Evolutionary conservation across 768 basidiomycete genomes (phyloP).

Genomic region (Lactarius pseudohatsudake): DNA sequence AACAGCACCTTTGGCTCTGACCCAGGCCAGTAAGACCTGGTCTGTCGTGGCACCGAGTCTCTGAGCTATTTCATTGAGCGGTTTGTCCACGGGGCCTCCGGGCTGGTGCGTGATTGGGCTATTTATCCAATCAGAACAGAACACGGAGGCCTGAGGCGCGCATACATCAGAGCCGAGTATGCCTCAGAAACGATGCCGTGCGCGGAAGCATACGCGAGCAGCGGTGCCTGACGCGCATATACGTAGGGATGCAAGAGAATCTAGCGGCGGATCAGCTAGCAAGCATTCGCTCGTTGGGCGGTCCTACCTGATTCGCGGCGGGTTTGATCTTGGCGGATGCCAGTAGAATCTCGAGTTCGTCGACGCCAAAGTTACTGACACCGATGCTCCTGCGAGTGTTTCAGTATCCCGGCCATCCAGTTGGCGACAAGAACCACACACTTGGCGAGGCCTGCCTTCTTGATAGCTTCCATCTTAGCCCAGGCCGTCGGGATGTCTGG

Average conservation of each 20-base stretch:
- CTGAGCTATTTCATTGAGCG: constrained; percentile 52
- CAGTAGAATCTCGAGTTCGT: constrained; percentile 54
- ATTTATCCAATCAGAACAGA: constrained; percentile 6
- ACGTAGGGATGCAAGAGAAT: constrained; percentile 75
- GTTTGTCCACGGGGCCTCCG: constrained; percentile 64
- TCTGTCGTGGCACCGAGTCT: constrained; percentile 54
- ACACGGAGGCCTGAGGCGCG: neutral
- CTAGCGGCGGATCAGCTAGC: constrained; percentile 36
- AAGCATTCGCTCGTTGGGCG: constrained; percentile 3
- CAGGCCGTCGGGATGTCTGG: constrained; percentile 64
- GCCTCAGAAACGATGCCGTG: constrained; percentile 70
- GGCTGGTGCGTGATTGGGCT: constrained; percentile 61
- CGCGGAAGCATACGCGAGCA: constrained; percentile 56
- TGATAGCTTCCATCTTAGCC: constrained; percentile 61
- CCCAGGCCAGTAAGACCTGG: constrained; percentile 73
- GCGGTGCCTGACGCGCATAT: constrained; percentile 48
- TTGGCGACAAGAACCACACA: constrained; percentile 26
- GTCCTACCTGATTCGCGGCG: constrained; percentile 72
- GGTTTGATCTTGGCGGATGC: constrained; percentile 62
- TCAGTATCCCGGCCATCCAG: neutral
- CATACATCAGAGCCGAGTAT: constrained; percentile 66
- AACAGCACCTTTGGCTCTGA: constrained; percentile 64
- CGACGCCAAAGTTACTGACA: constrained; percentile 64
- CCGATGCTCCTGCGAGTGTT: constrained; percentile 60
- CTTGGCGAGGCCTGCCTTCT: constrained; percentile 58